Conservation (phyloP, 2,329 filamentous ascomycete species). For the Coccinonectria pachysandricola region DNA sequence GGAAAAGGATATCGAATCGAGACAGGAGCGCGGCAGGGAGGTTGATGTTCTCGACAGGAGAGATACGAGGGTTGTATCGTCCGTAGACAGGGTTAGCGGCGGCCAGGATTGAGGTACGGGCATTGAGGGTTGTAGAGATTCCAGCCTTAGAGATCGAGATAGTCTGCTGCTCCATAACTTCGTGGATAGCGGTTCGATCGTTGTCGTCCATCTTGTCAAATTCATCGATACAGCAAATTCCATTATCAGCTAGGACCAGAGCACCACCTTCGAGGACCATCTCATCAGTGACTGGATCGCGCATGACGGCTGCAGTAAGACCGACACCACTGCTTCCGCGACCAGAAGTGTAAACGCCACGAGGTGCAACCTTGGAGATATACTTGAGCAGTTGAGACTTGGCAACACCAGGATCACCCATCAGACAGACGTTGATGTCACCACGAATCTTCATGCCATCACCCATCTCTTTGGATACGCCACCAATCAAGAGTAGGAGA, state of each 20-base stretch:
- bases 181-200: conserved; percentile 73
- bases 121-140: conserved; percentile 73
- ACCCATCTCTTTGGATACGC: conserved; percentile 91
- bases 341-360: conserved; percentile 76
- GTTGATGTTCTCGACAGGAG: conserved; percentile 98
- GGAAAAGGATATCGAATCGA: conserved; percentile 93
- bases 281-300: conserved; percentile 72
- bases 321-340: conserved; percentile 74
- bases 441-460: conserved; percentile 98
- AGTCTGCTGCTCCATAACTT: conserved; percentile 83
- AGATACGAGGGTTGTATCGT: conserved; percentile 94
- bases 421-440: conserved; percentile 96
- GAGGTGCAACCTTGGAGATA: conserved; percentile 93
- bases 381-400: conserved; percentile 98
- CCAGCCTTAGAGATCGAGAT: conserved; percentile 73
- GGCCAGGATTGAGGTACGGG: conserved; percentile 87
- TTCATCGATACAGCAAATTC: conserved; percentile 78
- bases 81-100: conserved; percentile 96
- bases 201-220: conserved; percentile 87
- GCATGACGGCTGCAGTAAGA: conserved; percentile 75
- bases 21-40: conserved; percentile 93
- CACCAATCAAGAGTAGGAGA: conserved; percentile 87
- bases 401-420: conserved; percentile 99
- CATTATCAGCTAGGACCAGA: conserved; percentile 70
- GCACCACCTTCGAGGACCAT: conserved; percentile 77